Evolutionary conservation across 202 grass and related monocot genomes (phyloP).

Genomic region (Setaria viridis): DNA sequence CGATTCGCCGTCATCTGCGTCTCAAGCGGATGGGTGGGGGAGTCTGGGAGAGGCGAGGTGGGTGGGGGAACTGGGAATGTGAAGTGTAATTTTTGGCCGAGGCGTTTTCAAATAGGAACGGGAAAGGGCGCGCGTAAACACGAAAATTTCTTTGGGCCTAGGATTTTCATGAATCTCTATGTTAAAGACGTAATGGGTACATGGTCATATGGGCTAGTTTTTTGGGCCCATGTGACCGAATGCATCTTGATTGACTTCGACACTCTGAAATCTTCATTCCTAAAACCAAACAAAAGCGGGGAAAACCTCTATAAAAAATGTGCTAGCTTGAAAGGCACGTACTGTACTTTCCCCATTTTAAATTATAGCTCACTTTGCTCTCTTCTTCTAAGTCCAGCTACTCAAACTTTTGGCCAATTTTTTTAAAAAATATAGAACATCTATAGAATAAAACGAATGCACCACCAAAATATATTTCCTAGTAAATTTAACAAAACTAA

Average conservation of each 20-base stretch:
- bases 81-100: constrained; percentile 3
- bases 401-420: too few species aligned
- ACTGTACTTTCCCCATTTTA: too few species aligned
- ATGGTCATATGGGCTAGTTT: not conserved
- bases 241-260: not conserved
- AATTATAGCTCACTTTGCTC: too few species aligned
- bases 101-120: constrained; percentile 44
- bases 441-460: too few species aligned
- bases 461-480: too few species aligned
- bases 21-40: not conserved
- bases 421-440: too few species aligned
- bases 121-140: constrained; percentile 31
- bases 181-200: not conserved
- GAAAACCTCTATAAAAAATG: too few species aligned
- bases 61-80: too few species aligned
- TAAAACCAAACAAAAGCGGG: too few species aligned
- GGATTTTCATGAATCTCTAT: not conserved
- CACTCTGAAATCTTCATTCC: not conserved
- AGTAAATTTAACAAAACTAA: too few species aligned
- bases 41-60: not conserved
- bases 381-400: too few species aligned
- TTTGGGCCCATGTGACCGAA: not conserved
- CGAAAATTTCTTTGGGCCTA: not conserved
- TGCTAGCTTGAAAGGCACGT: too few species aligned
- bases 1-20: constrained; percentile 50